Conservation (phyloP, 768 basidiomycete genomes). For the Dentipellis fragilis region DNA sequence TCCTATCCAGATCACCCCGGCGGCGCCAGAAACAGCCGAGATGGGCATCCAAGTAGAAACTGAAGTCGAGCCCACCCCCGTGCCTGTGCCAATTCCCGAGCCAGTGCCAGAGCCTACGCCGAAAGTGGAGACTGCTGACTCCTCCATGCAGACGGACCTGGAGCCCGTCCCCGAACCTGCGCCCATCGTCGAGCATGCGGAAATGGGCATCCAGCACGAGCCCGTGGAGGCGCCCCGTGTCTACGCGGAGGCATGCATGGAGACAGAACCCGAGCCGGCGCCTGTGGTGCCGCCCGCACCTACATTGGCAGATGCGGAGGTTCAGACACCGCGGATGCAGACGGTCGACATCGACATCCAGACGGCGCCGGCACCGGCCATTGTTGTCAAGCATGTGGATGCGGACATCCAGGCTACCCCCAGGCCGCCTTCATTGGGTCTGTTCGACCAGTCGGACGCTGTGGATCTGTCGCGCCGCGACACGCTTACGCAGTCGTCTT, state of each 20-base stretch:
- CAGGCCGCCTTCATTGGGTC: constrained; percentile 4
- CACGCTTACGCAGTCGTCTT: constrained; percentile 8
- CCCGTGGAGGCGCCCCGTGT: constrained; percentile 15
- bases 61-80: constrained; percentile 3
- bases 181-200: constrained; percentile 22
- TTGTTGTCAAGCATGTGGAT: constrained; percentile 5
- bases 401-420: constrained; percentile 12
- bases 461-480: constrained; percentile 6
- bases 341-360: constrained; percentile 26
- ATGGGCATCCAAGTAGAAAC: constrained; percentile 25
- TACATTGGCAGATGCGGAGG: constrained; percentile 17
- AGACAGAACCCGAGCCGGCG: constrained; percentile 13
- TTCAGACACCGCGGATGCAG: constrained; percentile 26
- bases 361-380: constrained; percentile 17
- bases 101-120: constrained; percentile 13
- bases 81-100: not conserved
- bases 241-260: constrained; percentile 8
- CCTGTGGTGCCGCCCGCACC: constrained; percentile 5
- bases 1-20: constrained; percentile 20
- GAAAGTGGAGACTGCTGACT: constrained; percentile 15
- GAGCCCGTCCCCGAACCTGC: constrained; percentile 7
- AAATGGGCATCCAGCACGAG: constrained; percentile 43
- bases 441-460: constrained; percentile 4
- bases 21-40: constrained; percentile 18
- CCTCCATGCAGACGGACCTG: constrained; percentile 23